Conservation (phyloP, 2,329 filamentous ascomycete species). For the Curvularia sp. region DNA sequence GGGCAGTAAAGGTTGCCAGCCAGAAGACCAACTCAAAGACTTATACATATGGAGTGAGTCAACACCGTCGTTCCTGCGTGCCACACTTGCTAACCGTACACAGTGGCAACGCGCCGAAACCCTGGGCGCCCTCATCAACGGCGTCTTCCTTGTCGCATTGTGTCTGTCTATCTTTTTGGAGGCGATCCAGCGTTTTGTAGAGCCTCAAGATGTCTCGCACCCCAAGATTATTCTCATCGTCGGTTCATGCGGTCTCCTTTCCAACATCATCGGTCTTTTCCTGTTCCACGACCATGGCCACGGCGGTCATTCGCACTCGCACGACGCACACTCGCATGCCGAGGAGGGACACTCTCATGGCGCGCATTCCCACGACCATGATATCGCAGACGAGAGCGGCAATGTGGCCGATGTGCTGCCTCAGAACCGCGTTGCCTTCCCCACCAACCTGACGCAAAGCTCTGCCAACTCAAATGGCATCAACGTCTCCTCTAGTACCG, state of each 20-base stretch:
- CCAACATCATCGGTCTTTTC: conserved; percentile 87
- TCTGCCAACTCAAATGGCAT: conserved; percentile 28
- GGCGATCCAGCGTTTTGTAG: conserved; percentile 88
- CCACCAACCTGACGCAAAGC: conserved; percentile 34
- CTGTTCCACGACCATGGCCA: conserved; percentile 92
- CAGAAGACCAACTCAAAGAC: conserved; percentile 81
- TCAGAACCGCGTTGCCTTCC: conserved; percentile 64
- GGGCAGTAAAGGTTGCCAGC: conserved; percentile 91
- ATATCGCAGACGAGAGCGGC: conserved; percentile 63
- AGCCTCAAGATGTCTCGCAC: conserved; percentile 85
- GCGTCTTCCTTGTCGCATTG: conserved; percentile 94
- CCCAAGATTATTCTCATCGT: conserved; percentile 89
- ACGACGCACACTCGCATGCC: conserved; percentile 54
- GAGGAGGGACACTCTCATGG: conserved; percentile 60
- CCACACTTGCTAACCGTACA: conserved; percentile 24
- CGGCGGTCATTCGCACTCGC: conserved; percentile 62
- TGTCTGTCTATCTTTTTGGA: conserved; percentile 97
- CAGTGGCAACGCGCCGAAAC: conserved; percentile 98
- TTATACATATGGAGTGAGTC: conserved; percentile 89
- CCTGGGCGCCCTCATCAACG: conserved; percentile 93
- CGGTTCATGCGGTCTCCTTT: conserved; percentile 81
- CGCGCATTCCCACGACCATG: conserved; percentile 51
- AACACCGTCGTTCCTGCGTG: not conserved
- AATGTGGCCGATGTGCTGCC: conserved; percentile 68
- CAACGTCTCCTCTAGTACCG: conserved; percentile 20